Conservation (phyloP, 768 basidiomycete species). For the Leccinum longicurvipes region DNA sequence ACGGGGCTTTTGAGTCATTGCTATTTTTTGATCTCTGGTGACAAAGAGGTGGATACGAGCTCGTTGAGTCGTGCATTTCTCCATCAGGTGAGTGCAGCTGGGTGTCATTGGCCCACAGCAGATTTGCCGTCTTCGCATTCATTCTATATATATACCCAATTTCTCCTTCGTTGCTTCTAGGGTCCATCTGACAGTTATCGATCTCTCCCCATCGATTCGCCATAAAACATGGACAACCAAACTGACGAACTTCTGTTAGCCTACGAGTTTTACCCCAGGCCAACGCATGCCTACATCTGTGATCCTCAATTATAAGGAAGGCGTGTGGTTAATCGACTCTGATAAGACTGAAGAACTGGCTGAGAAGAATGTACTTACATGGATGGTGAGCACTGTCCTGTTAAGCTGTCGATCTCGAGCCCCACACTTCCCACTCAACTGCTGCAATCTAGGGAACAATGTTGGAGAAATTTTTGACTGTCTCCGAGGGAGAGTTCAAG, state of each 20-base stretch:
- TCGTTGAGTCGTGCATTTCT: constrained; percentile 59
- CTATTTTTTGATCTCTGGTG: constrained; percentile 80
- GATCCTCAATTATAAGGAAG: constrained; percentile 59
- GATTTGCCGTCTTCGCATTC: background rate
- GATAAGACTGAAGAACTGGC: constrained; percentile 39
- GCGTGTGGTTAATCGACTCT: constrained; percentile 66
- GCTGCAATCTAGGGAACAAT: constrained; percentile 66
- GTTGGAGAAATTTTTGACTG: constrained; percentile 84
- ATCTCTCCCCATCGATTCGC: background rate
- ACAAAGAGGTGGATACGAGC: constrained; percentile 60
- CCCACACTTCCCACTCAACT: background rate
- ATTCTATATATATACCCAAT: background rate
- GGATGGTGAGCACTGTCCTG: constrained; percentile 52
- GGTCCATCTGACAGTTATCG: background rate
- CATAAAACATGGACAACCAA: background rate
- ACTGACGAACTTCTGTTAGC: constrained; percentile 36
- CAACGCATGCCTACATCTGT: constrained; percentile 77
- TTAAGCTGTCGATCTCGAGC: background rate
- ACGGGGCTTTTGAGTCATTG: constrained; percentile 82
- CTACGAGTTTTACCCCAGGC: constrained; percentile 66
- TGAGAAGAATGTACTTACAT: constrained; percentile 69
- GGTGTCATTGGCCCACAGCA: background rate
- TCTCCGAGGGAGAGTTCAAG: constrained; percentile 59
- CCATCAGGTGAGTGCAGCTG: constrained; percentile 45
- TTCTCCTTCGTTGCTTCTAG: background rate